Evolutionary conservation across 2,329 filamentous ascomycete genomes (phyloP).

Genomic region (Leptographium flavum): DNA sequence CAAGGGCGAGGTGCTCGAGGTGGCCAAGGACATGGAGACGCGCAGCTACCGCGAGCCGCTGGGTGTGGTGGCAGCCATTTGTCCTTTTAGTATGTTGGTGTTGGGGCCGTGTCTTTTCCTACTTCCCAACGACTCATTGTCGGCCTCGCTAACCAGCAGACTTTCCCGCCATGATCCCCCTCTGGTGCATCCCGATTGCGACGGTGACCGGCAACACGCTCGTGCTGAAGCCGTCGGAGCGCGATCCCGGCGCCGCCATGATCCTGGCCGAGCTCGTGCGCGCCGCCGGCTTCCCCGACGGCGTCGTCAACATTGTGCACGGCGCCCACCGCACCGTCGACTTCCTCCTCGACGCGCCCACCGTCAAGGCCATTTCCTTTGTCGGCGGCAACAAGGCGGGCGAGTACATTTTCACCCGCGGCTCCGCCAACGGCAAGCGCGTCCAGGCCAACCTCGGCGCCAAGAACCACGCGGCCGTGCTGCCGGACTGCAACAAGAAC

Average conservation of each 20-base stretch:
- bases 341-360: slow-evolving; percentile 73
- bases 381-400: slow-evolving; percentile 80
- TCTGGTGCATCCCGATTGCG: slow-evolving; percentile 82
- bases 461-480: slow-evolving; percentile 76
- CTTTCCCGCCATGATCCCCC: slow-evolving; percentile 83
- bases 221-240: slow-evolving; percentile 75
- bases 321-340: slow-evolving; percentile 69
- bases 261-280: slow-evolving; percentile 68
- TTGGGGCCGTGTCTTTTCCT: not conserved
- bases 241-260: slow-evolving; percentile 73
- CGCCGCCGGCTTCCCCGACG: slow-evolving; percentile 69
- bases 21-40: slow-evolving; percentile 84
- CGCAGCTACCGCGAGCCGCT: slow-evolving; percentile 68
- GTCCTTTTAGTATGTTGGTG: slow-evolving; percentile 58
- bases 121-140: no score
- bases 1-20: slow-evolving; percentile 72
- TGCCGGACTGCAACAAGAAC: slow-evolving; percentile 84
- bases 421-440: slow-evolving; percentile 73
- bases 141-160: slow-evolving; percentile 38
- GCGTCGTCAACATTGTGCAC: slow-evolving; percentile 73
- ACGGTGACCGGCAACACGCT: slow-evolving; percentile 74
- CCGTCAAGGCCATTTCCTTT: slow-evolving; percentile 77
- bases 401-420: slow-evolving; percentile 71
- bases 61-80: slow-evolving; percentile 71
- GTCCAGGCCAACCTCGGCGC: slow-evolving; percentile 79